Base-by-base conservation (phyloP, 441 rosid genomes). In the Corymbia calophylla region DNA sequence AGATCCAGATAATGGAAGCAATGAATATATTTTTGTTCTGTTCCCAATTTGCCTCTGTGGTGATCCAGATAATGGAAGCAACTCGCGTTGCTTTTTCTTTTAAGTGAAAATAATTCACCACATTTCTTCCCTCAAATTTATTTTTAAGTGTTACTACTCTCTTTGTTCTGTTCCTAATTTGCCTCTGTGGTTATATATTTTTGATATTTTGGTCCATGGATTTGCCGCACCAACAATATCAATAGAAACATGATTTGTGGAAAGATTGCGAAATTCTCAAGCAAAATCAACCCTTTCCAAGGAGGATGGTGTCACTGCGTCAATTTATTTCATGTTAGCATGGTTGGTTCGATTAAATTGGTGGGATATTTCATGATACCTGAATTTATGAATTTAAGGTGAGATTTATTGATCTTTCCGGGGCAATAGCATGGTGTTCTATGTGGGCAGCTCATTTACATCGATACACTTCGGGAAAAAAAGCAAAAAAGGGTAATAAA, bases 11-110 rank as follows among this genome's bases (percentile, higher is more conserved):
- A 39, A 39, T 5, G 44, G 44, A 39, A 39, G 6, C 44, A 39
- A 39, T 39, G 44, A n/a, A n/a, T n/a, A n/a, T n/a, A n/a, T n/a
- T n/a, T n/a, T n/a, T n/a, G n/a, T n/a, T n/a, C n/a, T n/a, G n/a
- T n/a, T n/a, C n/a, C n/a, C n/a, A n/a, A n/a, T n/a, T n/a, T n/a
- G n/a, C n/a, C n/a, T n/a, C n/a, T n/a, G n/a, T n/a, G n/a, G n/a
- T n/a, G 97, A 90, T 97, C 99, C 77, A 97, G 96, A 90, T 95
- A 25, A 58, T 58, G 10, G n/a, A 58, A 58, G 64, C 23, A 58
- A 58, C n/a, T n/a, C n/a, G n/a, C n/a, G n/a, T n/a, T n/a, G n/a
- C n/a, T 17, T 54, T 54, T 54, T 19, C 58, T 54, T 19, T 18
- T 54, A 54, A 54, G 58, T 19, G 58, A 7, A 54, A 54, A 54